These are phyloP conservation scores for Botrytis deweyae DNA, from an alignment of 2,329 filamentous ascomycete genomes.

Conservation along the genomic window DNA sequence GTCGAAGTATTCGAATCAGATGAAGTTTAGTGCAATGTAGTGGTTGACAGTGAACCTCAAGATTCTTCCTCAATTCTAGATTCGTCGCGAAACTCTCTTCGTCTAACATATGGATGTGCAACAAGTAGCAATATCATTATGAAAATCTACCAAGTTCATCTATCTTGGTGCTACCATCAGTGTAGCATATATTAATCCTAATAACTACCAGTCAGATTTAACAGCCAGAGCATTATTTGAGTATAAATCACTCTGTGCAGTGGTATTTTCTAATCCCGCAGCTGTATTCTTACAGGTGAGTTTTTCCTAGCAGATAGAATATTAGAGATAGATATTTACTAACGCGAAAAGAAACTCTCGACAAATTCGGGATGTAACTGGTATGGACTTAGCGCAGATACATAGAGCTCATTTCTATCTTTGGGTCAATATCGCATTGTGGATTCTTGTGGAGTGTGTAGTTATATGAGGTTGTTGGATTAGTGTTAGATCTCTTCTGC, in stretches of 20 bases:
- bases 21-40: no score
- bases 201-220: constrained; percentile 56
- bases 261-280: constrained; percentile 55
- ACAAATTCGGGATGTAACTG: constrained; percentile 48
- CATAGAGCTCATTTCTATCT: constrained; percentile 49
- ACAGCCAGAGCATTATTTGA: constrained; percentile 52
- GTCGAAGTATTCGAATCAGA: background rate
- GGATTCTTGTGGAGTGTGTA: constrained; percentile 51
- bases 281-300: constrained; percentile 43
- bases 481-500: constrained; percentile 18
- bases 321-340: background rate
- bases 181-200: constrained; percentile 43
- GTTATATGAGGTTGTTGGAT: constrained; percentile 32
- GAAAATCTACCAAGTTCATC: constrained; percentile 47
- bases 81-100: background rate
- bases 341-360: constrained; percentile 2
- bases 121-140: background rate
- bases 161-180: constrained; percentile 46
- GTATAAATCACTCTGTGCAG: constrained; percentile 54
- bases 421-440: constrained; percentile 53
- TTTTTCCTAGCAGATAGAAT: background rate
- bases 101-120: no score
- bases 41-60: background rate
- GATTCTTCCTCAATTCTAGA: background rate
- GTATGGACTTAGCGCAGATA: constrained; percentile 52